These are phyloP conservation scores for Aspergillus floridensis DNA, from an alignment of 2,329 filamentous ascomycete genomes.

Conservation along the genomic window DNA sequence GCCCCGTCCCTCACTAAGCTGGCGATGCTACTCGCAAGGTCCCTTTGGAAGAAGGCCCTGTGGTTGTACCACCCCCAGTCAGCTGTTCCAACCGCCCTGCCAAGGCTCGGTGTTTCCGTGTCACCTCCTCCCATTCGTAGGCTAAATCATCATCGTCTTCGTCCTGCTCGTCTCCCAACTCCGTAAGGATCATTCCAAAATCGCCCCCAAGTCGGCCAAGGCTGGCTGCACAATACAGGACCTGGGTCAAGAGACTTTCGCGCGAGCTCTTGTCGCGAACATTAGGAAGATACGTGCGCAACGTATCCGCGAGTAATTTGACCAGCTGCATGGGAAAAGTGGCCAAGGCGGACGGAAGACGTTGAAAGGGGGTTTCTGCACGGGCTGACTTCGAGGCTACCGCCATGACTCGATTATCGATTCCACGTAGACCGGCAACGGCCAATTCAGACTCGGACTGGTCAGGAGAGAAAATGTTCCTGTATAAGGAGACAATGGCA, in stretches of 20 bases:
- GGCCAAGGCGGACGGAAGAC: conserved; percentile 71
- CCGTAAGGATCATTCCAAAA: conserved; percentile 81
- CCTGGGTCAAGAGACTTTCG: conserved; percentile 87
- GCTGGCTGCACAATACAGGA: conserved; percentile 89
- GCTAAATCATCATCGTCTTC: conserved; percentile 44
- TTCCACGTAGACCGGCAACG: conserved; percentile 25
- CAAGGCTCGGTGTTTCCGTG: conserved; percentile 81
- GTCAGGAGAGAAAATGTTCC: conserved; percentile 74
- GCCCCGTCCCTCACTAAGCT: neutral
- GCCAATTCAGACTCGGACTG: conserved; percentile 35
- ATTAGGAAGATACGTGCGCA: conserved; percentile 74
- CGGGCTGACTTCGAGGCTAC: conserved; percentile 21
- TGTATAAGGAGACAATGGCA: conserved; percentile 90
- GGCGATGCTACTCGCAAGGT: conserved; percentile 19
- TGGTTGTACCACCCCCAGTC: conserved; percentile 27
- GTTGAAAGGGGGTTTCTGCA: conserved; percentile 38
- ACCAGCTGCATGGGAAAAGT: conserved; percentile 84
- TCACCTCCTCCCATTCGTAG: conserved; percentile 77
- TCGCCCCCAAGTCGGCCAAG: conserved; percentile 86
- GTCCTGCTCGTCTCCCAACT: conserved; percentile 47
- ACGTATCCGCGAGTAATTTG: conserved; percentile 72
- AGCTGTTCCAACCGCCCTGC: conserved; percentile 62
- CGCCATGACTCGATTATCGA: conserved; percentile 28
- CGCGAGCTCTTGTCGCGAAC: conserved; percentile 75
- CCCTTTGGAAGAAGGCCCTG: conserved; percentile 18